A percentile compares a stretch with the other conserved stretches of the same genome.
Conservation (phyloP, 306 rosid genomes). For the Rubus parviflorus region DNA sequence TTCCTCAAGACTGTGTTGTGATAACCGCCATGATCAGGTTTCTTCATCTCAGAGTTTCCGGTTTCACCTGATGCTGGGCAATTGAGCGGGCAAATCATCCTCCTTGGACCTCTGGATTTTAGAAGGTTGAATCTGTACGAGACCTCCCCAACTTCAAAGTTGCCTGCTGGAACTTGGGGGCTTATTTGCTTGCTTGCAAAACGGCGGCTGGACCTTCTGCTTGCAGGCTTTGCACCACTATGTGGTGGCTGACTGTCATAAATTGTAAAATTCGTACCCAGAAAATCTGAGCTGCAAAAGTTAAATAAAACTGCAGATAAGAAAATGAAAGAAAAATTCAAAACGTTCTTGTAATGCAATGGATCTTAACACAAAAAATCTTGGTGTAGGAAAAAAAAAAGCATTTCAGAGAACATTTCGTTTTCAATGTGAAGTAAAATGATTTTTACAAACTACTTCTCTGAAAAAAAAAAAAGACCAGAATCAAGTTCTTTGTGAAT, state of each 20-base stretch:
- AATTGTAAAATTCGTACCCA: conserved; percentile 89
- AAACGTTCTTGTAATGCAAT: conserved; percentile 1
- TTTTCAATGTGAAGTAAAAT: not conserved
- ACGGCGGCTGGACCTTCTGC: conserved; percentile 76
- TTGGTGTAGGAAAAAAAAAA: not conserved
- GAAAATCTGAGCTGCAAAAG: conserved; percentile 87
- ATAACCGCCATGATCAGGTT: conserved; percentile 35
- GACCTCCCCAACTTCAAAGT: conserved; percentile 88
- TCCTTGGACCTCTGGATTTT: conserved; percentile 98
- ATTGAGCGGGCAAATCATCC: conserved; percentile 77
- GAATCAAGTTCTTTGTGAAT: not conserved
- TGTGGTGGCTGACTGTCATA: conserved; percentile 91
- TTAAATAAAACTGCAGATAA: conserved; percentile 10
- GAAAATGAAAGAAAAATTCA: conserved; percentile 5
- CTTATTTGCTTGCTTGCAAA: conserved; percentile 96
- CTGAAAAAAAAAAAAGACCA: not conserved
- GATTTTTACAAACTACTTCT: not conserved
- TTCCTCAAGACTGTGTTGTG: conserved; percentile 71
- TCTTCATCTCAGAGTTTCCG: conserved; percentile 34
- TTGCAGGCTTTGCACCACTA: conserved; percentile 86
- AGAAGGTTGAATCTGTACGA: conserved; percentile 90
- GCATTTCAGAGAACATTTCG: not conserved
- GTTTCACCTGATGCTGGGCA: conserved; percentile 53
- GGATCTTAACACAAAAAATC: not conserved
- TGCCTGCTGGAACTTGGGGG: conserved; percentile 95